Base-by-base conservation (phyloP, 2,329 filamentous ascomycete species). In the Chaetomiaceae sp. region DNA sequence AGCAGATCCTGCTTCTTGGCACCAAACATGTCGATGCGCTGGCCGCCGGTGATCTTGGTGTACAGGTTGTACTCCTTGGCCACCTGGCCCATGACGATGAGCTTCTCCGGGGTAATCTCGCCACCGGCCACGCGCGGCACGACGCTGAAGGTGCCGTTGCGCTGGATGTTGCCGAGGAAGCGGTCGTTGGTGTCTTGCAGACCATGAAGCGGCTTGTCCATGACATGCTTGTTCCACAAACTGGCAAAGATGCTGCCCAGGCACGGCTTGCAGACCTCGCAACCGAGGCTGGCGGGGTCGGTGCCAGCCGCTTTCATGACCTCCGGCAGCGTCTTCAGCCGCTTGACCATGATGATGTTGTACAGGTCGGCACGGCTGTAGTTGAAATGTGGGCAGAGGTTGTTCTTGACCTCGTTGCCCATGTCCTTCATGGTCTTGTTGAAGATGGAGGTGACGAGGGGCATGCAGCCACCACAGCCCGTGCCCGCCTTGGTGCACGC, bases 1-100 rank as follows among this genome's bases (percentile, higher is more conserved):
- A 86, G 73, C 15, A 95, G 73, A 62, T 95, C 88, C 55, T 93
- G 85, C 68, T 94, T 95, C 66, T 82, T 83, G 0, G 89, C 89
- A 33, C 89, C 89, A 60, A 95, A 95, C 82, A 95, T 79, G 65
- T 95, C 89, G 60, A 95, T 95, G 46, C 89, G 80, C 66, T 95
- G 89, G 1, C 86, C 89, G 45, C 89, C 89, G 0, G 89, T 95
- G 61, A 95, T 94, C 68, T 95, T 95, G 60, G 83, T 88, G 68
- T 95, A 95, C 6, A 95, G 71, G 29, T 77, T 76, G 60, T 88
- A 95, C 62, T 91, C 84, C 69, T 86, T 86, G 0, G 88, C 89
- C 0, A 95, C 87, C 45, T 82, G 79, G 0, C 88, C 89, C 49
- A 95, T 89, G 47, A 83, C 78, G 38, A 95, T 84, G 42, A 95